Base-by-base conservation (phyloP, 1,284 basidiomycete genomes). In the Apiotrichum sp. region DNA sequence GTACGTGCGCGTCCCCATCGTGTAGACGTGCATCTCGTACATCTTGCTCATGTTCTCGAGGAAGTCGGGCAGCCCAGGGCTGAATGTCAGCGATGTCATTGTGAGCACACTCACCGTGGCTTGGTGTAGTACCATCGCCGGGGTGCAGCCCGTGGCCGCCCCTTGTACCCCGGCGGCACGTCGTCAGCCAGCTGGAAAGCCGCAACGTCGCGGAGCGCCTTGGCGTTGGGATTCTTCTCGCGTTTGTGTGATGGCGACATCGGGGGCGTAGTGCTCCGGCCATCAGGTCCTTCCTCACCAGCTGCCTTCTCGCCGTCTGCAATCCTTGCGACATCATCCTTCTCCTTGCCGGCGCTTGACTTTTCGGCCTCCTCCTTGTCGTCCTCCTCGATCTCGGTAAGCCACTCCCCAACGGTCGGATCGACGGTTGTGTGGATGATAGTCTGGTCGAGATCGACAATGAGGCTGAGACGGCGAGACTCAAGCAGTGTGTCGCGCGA, bases 11-110 rank as follows among this genome's bases (percentile, higher is more conserved):
- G 95, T 98, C 53, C 95, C 95, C 93, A 98, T 98, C 32, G 95
- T 98, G 78, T 98, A 98, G 50, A 98, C 93, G 75, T 98, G 95
- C 88, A 98, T 90, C 77, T 98, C 92, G 76, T 96, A 98, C 68
- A 87, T 86, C 55, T 81, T 77, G 45, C 88, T 83, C 63, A 89
- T 82, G 46, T 82, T 78, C 58, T 80, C 75, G 50, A 98, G 80
- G 71, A 98, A 97, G 44, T 83, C 79, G 47, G 81, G 76, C 74
- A 93, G 83, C n/a, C 92, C 91, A 0, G 95, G 95, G 63, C 95
- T 93, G 63, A 22, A 31, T 38, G 8, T 13, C 40, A n/a, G 35
- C 35, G 14, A 8, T 32, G 14, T 29, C n/a, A 43, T 29, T 11
- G 8, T 6, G 33, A 47, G 13, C 22, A 22, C n/a, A 16, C 83